phyloP scores from a whole-genome alignment of 306 rosid species.

The Lathyrus sativus region DNA sequence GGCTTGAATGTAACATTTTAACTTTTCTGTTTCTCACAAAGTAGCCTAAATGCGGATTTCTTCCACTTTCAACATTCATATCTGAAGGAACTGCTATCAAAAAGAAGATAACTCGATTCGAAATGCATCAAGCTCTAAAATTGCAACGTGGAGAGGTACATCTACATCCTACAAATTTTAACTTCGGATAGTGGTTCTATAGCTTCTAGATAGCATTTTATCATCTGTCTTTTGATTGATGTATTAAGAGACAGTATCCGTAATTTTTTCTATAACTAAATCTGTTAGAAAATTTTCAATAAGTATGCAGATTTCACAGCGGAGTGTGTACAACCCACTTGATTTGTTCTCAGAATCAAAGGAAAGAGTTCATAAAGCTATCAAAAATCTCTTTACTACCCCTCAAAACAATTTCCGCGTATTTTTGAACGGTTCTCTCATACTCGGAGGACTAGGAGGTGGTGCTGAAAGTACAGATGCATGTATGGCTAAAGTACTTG shows the following conservation, averaged over 20 bases:
- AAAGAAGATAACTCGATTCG: constrained; percentile 63
- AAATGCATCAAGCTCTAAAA: constrained; percentile 95
- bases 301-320: constrained; percentile 63
- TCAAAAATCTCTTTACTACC: constrained; percentile 68
- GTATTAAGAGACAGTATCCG: background rate
- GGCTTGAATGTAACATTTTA: constrained; percentile 28
- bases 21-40: constrained; percentile 23
- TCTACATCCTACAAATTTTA: constrained; percentile 31
- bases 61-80: constrained; percentile 75
- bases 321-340: constrained; percentile 79
- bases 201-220: constrained; percentile 13
- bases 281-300: constrained; percentile 29
- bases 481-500: constrained; percentile 60
- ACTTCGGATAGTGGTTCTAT: constrained; percentile 6
- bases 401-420: constrained; percentile 96
- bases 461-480: constrained; percentile 56
- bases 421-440: constrained; percentile 76
- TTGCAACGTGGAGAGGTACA: constrained; percentile 75
- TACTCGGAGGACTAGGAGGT: constrained; percentile 87
- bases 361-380: constrained; percentile 73
- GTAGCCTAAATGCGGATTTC: constrained; percentile 95
- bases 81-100: constrained; percentile 68
- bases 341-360: constrained; percentile 82
- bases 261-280: constrained; percentile 13
- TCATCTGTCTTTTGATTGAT: constrained; percentile 11